Percentiles rank a stretch among this genome's conserved stretches.
These are phyloP conservation scores for Trichoderma koningii DNA, from an alignment of 2,329 filamentous ascomycete genomes.

Conservation along the genomic window DNA sequence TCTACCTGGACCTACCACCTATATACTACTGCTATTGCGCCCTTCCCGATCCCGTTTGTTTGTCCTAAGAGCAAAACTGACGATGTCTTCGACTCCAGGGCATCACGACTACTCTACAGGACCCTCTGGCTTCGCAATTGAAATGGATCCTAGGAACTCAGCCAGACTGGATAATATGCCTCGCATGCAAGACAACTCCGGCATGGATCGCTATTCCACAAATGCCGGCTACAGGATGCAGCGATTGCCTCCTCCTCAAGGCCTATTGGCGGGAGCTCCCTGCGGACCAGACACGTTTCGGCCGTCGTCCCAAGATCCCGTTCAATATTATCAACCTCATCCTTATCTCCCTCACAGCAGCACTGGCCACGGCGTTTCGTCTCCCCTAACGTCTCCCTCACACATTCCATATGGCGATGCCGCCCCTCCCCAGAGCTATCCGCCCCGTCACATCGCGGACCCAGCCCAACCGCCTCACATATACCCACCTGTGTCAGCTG, in stretches of 20 bases:
- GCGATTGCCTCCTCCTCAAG: slow-evolving; percentile 30
- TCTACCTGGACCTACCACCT: slow-evolving; percentile 2
- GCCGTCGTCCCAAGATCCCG: slow-evolving; percentile 26
- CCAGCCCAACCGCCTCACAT: slow-evolving; percentile 16
- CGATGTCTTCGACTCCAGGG: slow-evolving; percentile 28
- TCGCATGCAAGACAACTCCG: slow-evolving; percentile 33
- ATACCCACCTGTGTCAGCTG: not conserved
- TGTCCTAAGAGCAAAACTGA: slow-evolving; percentile 25
- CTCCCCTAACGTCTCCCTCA: slow-evolving; percentile 17
- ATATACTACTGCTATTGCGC: not conserved
- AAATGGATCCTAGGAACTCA: slow-evolving; percentile 29
- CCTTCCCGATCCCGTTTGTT: not conserved
- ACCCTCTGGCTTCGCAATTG: slow-evolving; percentile 31
- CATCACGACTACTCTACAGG: slow-evolving; percentile 29
- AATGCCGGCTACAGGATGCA: slow-evolving; percentile 27
- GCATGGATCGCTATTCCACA: slow-evolving; percentile 30
- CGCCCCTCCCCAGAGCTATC: slow-evolving; percentile 4
- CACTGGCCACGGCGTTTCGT: not conserved
- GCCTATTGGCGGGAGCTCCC: slow-evolving; percentile 32
- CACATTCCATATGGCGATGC: not conserved
- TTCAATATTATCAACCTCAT: slow-evolving; percentile 15
- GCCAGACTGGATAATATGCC: slow-evolving; percentile 33
- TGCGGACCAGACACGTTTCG: slow-evolving; percentile 25
- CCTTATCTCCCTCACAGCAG: slow-evolving; percentile 5
- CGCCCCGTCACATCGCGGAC: not conserved